Base-by-base conservation (phyloP, 2,329 filamentous ascomycete species). In the Dactylonectria estremocensis region DNA sequence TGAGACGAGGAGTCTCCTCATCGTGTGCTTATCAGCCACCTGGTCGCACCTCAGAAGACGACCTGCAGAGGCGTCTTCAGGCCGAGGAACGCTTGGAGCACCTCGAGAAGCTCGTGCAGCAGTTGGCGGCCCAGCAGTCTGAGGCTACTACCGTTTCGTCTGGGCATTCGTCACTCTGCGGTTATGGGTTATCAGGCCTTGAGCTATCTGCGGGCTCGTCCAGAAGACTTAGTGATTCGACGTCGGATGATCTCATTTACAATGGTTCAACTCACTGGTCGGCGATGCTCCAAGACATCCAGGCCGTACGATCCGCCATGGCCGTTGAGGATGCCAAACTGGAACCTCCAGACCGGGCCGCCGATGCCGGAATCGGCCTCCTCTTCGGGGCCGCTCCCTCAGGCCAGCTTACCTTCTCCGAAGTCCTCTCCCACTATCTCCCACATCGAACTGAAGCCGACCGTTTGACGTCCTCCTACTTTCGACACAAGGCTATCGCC, bases 251-350 rank as follows among this genome's bases (percentile, higher is more conserved):
- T 3, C 22, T 52, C 3, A 11, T 53, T 16, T 60, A 60, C 33
- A 60, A 31, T 28, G 57, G 57, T 20, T 52, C 57, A 16, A 60
- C 57, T 9, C 57, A 60, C 35, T 60, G 57, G 57, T 60, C 48
- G 3, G 46, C 57, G 16, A 60, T 60, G 57, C 48, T 60, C 5
- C 46, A 60, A 28, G 48, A 53, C 33, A 60, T 60, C 22, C 57
- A 60, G n/a, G 57, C 46, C 9, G 33, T 60, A 22, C 57, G 57
- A 6, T 22, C 48, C 9, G 37, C 57, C 20, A 53, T 53, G 16
- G 10, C 22, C 16, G 16, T 11, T 3, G 31, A n/a, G 7, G 9
- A 13, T 24, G n/a, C 43, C 6, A 46, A 53, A 13, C 4, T 20
- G 16, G 57, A 45, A 5, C 14, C 33, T 7, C 57, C 35, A 24